phyloP scores from a whole-genome alignment of 148 eudicot species.

The Camellia sinensis region DNA sequence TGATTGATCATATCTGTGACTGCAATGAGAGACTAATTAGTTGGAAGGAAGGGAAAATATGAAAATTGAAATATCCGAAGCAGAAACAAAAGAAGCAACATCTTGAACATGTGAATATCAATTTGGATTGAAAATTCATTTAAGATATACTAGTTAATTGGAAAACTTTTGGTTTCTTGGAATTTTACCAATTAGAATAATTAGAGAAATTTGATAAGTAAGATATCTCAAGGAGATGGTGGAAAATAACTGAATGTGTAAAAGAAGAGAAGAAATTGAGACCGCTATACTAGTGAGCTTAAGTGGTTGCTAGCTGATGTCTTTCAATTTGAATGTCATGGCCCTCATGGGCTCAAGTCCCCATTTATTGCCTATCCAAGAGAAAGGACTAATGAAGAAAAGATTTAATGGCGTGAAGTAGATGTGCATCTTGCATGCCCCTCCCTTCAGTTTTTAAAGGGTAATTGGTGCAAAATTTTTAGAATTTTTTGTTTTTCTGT shows the following conservation, averaged over 20 bases:
- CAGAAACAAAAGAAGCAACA: background rate
- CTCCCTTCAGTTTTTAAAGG: too few relatives aligned
- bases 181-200: background rate
- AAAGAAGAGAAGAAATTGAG: background rate
- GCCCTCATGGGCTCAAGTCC: too few relatives aligned
- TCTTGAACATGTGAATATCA: background rate
- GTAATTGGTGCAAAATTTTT: too few relatives aligned
- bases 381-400: too few relatives aligned
- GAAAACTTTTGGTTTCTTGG: background rate
- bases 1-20: too few relatives aligned
- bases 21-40: too few relatives aligned
- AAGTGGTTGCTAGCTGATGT: background rate
- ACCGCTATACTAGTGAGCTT: background rate
- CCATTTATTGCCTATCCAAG: too few relatives aligned
- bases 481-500: too few relatives aligned
- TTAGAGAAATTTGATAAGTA: background rate
- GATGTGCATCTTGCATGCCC: too few relatives aligned
- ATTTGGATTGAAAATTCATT: background rate
- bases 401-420: too few relatives aligned
- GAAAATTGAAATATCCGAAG: background rate
- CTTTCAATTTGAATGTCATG: background rate
- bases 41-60: too few relatives aligned
- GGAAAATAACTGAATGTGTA: background rate
- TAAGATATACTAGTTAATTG: background rate
- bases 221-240: background rate